Evolutionary conservation across 306 rosid species (phyloP).

Genomic region (Corylus avellana): DNA sequence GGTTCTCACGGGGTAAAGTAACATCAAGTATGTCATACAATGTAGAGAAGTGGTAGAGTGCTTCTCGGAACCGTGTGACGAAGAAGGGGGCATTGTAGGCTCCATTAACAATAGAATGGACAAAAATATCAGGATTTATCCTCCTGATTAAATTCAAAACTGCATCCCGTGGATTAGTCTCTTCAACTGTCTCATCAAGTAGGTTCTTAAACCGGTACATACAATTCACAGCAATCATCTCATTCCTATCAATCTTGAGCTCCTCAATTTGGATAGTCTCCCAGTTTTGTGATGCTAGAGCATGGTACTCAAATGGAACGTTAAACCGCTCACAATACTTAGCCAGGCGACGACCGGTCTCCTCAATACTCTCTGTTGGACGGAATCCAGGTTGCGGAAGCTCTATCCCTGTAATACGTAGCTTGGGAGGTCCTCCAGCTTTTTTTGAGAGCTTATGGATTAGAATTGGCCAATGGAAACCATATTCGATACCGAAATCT

Average conservation of each 20-base stretch:
- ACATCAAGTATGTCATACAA: background rate
- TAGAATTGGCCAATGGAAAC: slow-evolving; percentile 82
- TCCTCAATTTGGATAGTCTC: slow-evolving; percentile 15
- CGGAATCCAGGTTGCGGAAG: slow-evolving; percentile 79
- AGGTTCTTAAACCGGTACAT: background rate
- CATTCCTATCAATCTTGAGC: slow-evolving; percentile 3
- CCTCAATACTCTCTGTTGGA: slow-evolving; percentile 70
- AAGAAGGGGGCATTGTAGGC: background rate
- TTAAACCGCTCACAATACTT: slow-evolving; percentile 48
- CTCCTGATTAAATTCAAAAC: slow-evolving; percentile 7
- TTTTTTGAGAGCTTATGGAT: slow-evolving; percentile 48
- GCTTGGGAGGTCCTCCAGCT: slow-evolving; percentile 45
- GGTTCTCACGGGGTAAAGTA: background rate
- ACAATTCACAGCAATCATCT: slow-evolving; percentile 11
- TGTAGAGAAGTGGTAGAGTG: slow-evolving; percentile 10
- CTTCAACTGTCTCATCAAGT: slow-evolving; percentile 9
- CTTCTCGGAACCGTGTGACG: slow-evolving; percentile 3
- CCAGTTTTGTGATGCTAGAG: slow-evolving; percentile 11
- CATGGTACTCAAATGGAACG: slow-evolving; percentile 72
- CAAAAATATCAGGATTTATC: slow-evolving; percentile 10
- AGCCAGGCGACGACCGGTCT: slow-evolving; percentile 72
- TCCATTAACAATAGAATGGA: background rate
- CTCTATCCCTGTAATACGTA: slow-evolving; percentile 74
- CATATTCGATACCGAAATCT: slow-evolving; percentile 75
- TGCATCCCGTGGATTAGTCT: background rate